A percentile compares a stretch with the other conserved stretches of the same genome.
These are phyloP conservation scores for Ophiostoma sp. DNA, from an alignment of 2,329 filamentous ascomycete species.

Conservation along the genomic window DNA sequence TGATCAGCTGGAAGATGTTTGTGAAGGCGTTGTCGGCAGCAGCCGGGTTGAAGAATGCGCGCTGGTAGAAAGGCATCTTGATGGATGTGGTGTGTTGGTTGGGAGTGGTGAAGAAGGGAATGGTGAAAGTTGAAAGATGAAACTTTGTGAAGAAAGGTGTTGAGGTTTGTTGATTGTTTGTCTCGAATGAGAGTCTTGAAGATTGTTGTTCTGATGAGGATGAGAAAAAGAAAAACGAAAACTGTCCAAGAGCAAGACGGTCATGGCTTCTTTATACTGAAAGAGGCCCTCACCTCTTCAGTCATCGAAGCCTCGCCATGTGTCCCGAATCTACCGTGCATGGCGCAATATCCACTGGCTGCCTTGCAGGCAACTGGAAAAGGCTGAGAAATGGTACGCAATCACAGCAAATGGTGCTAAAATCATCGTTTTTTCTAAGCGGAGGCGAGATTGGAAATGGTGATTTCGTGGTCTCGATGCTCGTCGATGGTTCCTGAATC, in stretches of 20 bases:
- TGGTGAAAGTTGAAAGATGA: constrained; percentile 24
- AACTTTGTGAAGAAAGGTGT: background rate
- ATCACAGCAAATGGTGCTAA: background rate
- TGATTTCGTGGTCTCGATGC: constrained; percentile 8
- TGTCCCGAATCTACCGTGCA: constrained; percentile 17
- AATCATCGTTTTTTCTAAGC: background rate
- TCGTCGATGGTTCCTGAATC: constrained; percentile 22
- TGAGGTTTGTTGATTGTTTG: background rate
- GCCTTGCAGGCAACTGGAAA: constrained; percentile 18
- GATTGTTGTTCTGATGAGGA: constrained; percentile 13
- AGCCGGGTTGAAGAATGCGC: constrained; percentile 40
- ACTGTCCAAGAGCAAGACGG: background rate
- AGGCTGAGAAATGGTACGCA: background rate
- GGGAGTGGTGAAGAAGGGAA: constrained; percentile 28
- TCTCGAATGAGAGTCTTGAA: background rate
- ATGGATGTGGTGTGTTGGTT: constrained; percentile 29
- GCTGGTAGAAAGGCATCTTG: constrained; percentile 64
- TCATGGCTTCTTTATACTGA: constrained; percentile 23
- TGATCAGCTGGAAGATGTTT: constrained; percentile 61
- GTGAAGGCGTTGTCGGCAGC: constrained; percentile 32
- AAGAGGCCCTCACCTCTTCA: too few species aligned
- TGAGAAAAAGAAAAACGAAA: constrained; percentile 1
- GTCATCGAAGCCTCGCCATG: constrained; percentile 4
- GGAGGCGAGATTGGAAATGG: constrained; percentile 9
- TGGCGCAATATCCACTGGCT: background rate